Evolutionary conservation across 768 basidiomycete genomes (phyloP), one percentile per base, ranked within the genome.

Genomic region (Kwoniella europaea): DNA sequence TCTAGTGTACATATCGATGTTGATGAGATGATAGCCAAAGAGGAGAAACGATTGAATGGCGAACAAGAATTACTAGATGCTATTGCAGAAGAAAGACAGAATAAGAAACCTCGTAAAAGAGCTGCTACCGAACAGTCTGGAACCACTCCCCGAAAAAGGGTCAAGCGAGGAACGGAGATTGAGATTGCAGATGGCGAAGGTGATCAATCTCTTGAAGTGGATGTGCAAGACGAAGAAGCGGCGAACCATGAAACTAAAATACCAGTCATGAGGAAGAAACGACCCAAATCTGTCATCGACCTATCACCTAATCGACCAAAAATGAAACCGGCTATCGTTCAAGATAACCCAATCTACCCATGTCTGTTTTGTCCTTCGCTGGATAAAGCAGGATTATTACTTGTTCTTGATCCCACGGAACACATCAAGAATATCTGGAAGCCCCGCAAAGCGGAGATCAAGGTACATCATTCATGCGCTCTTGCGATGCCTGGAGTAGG

Each of bases 1-100:
- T 18, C 1, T 46, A 98, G 95, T 78, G 96, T 98, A 35, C 89
- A 90, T 29, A 98, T 98, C 74, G 91, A 98, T 68, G 92, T 98
- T 22, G 93, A 96, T 78, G 90, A 91, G 73, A 87, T 97, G 55
- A 84, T 98, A 20, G 85, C 79, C 2, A 90, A 92, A 72, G 78
- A 76, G 69, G 76, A 81, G 29, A 62, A 57, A 20, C 60, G 65
- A 10, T 9, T 74, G 56, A 59, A 57, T 41, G 68, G 68, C 4
- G 76, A 77, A 54, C 67, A 71, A 53, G 76, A 79, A 55, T 57
- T 71, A 42, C 53, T 72, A 35, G 54, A 54, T 24, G 57, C 71
- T 67, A 61, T 65, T 62, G 41, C 65, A 58, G 65, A 71, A 72
- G 66, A 63, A 65, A 58, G 79, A 55, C 55, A 72, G 50, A 68